Base-by-base conservation (phyloP, 345 rosid genomes). In the Psidium friedrichsthalianum region DNA sequence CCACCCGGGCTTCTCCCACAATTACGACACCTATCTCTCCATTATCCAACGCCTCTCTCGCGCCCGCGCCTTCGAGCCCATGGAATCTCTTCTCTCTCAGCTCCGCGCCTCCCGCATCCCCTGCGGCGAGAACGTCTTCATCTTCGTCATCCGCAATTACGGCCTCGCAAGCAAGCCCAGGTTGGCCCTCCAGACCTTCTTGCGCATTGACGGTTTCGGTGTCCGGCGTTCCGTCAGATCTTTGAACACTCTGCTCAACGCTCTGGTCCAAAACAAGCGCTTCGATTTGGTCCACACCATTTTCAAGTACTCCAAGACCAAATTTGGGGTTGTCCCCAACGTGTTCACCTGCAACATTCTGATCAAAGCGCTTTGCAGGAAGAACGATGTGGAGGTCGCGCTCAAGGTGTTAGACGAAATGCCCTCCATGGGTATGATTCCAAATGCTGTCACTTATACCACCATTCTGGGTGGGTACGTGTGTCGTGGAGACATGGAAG, bases 31-130 rank as follows among this genome's bases (percentile, higher is more conserved):
- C 82, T 95, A 94, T 91, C 91, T 91, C 88, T 91, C 96, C 82
- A 94, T 96, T 82, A 92, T 96, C 90, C 89, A 89, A 59, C 94
- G 93, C 87, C 95, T 96, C 90, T 89, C 95, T 18, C 98, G 98
- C 25, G 97, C 98, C 3, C 98, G 99, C 44, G 94, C 94, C 80
- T 96, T 96, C 86, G 91, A 88, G 4, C 91, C 91, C 61, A 85
- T 94, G 84, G 98, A 96, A 78, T 85, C 92, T 11, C 90, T 95
- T 58, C 94, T 96, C 88, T 83, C 93, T 6, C 90, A 93, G 82
- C 91, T 96, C 61, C 91, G 81, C 6, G 83, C 57, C 16, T 89
- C 96, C 27, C 88, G 88, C 59, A 88, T 94, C 84, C 92, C 87
- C 88, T 94, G 98, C 89, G 95, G 96, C 29, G 98, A 96, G 88